A percentile compares a stretch with the other conserved stretches of the same genome.
Conservation (phyloP, 495 filamentous ascomycete species). For the Cercophora sp. region DNA sequence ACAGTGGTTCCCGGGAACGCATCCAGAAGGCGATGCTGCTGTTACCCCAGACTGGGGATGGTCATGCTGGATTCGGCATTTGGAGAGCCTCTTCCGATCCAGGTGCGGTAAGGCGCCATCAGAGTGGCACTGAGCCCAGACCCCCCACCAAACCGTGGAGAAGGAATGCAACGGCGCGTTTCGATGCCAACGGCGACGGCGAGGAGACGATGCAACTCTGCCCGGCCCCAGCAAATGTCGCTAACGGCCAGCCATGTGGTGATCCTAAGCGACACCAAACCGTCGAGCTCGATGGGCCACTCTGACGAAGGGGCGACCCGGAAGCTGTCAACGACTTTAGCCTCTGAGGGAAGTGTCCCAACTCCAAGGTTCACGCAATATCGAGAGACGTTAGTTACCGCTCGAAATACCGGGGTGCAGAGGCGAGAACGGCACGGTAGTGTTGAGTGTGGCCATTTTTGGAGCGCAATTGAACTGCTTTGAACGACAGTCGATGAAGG, state of each 20-base stretch:
- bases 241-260: no score
- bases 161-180: slow-evolving; percentile 16
- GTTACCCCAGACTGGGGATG: no score
- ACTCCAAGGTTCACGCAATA: slow-evolving; percentile 23
- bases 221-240: slow-evolving; percentile 4
- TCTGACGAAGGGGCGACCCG: background rate
- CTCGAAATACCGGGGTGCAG: slow-evolving; percentile 18
- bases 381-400: slow-evolving; percentile 12
- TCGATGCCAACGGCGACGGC: slow-evolving; percentile 5
- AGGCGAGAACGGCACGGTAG: slow-evolving; percentile 18
- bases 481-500: background rate
- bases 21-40: background rate
- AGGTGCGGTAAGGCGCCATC: slow-evolving; percentile 7
- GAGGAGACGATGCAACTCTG: background rate
- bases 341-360: slow-evolving; percentile 13
- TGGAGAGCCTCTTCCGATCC: slow-evolving; percentile 18
- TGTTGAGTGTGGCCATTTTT: no score
- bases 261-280: background rate
- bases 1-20: slow-evolving; percentile 8
- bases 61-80: slow-evolving; percentile 2
- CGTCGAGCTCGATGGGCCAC: background rate
- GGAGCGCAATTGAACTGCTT: background rate
- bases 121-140: slow-evolving; percentile 2
- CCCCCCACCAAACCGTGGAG: slow-evolving; percentile 15
- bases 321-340: background rate